Conservation (phyloP, 2,329 filamentous ascomycete species). For the Anthostomella pinea region DNA sequence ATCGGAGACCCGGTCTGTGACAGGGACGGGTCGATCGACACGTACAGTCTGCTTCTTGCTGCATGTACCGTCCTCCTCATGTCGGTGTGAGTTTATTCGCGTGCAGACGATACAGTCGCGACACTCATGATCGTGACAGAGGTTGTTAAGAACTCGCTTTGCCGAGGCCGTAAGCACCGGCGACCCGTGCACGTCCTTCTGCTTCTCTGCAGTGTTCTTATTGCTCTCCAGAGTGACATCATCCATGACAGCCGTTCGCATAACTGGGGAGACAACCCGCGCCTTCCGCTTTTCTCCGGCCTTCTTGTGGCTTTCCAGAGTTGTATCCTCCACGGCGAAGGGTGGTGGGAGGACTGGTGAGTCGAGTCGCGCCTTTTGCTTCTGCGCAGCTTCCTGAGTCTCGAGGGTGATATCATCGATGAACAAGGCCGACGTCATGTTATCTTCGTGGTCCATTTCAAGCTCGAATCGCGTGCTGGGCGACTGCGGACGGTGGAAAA, state of each 20-base stretch:
- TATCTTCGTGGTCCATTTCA: slow-evolving; percentile 40
- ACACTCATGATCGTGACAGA: slow-evolving; percentile 52
- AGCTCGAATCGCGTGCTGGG: slow-evolving; percentile 25
- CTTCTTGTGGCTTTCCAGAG: too few relatives aligned
- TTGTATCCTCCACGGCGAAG: too few relatives aligned
- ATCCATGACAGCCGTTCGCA: too few relatives aligned
- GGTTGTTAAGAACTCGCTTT: slow-evolving; percentile 49
- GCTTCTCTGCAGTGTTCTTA: slow-evolving; percentile 34
- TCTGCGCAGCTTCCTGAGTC: too few relatives aligned
- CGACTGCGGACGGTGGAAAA: slow-evolving; percentile 23
- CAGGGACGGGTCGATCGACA: slow-evolving; percentile 62
- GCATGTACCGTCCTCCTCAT: slow-evolving; percentile 32
- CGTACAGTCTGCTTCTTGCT: slow-evolving; percentile 58
- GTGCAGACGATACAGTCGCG: slow-evolving; percentile 57
- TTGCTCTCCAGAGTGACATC: slow-evolving; percentile 54
- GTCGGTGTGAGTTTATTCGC: slow-evolving; percentile 44
- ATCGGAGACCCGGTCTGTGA: slow-evolving; percentile 58
- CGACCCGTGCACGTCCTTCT: slow-evolving; percentile 21
- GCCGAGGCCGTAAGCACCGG: slow-evolving; percentile 48
- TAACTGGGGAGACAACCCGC: too few relatives aligned
- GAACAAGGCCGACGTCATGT: slow-evolving; percentile 59
- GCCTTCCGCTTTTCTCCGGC: too few relatives aligned
- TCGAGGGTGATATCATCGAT: slow-evolving; percentile 57
- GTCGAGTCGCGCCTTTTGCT: too few relatives aligned
- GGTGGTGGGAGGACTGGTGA: too few relatives aligned